Percentiles rank a stretch among this genome's conserved stretches.
phyloP scores from a whole-genome alignment of 345 rosid species.

The Raphanus sativus region DNA sequence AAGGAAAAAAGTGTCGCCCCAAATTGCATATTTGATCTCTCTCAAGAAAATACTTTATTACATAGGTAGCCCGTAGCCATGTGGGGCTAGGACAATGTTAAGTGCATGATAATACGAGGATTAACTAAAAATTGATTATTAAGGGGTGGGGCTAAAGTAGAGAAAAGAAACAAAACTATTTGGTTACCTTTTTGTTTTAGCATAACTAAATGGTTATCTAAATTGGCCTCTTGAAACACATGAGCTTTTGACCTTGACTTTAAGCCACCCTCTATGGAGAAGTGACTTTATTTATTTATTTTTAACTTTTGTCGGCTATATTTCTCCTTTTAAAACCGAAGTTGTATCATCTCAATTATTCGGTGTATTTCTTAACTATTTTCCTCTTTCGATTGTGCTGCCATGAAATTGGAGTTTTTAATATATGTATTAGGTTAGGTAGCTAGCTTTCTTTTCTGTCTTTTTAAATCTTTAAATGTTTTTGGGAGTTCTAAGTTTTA shows the following conservation, averaged over 20 bases:
- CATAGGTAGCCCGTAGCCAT: slow-evolving; percentile 37
- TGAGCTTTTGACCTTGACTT: slow-evolving; percentile 36
- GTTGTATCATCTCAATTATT: slow-evolving; percentile 35
- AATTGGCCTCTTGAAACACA: slow-evolving; percentile 35
- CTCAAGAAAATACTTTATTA: slow-evolving; percentile 19
- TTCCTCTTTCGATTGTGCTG: slow-evolving; percentile 16
- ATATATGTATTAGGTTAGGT: slow-evolving; percentile 33
- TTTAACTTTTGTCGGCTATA: not conserved
- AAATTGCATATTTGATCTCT: slow-evolving; percentile 16
- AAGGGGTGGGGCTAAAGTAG: slow-evolving; percentile 25
- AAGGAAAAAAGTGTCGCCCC: slow-evolving; percentile 19
- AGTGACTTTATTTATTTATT: not conserved
- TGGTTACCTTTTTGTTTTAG: not conserved
- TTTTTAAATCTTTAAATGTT: not conserved
- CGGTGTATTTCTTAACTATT: slow-evolving; percentile 19
- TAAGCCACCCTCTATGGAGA: slow-evolving; percentile 36
- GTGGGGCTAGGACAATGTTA: slow-evolving; percentile 31
- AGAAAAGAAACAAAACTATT: not conserved
- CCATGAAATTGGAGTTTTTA: slow-evolving; percentile 28
- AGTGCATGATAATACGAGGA: slow-evolving; percentile 37
- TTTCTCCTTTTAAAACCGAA: slow-evolving; percentile 17
- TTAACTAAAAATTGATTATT: slow-evolving; percentile 34
- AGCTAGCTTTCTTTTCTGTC: slow-evolving; percentile 11
- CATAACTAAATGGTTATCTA: not conserved
- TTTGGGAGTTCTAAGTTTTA: not conserved